Evolutionary conservation across 192 early-diverging fungal species (phyloP), one percentile per base, ranked within the genome.

Genomic region (Backusella mclennaniae): DNA sequence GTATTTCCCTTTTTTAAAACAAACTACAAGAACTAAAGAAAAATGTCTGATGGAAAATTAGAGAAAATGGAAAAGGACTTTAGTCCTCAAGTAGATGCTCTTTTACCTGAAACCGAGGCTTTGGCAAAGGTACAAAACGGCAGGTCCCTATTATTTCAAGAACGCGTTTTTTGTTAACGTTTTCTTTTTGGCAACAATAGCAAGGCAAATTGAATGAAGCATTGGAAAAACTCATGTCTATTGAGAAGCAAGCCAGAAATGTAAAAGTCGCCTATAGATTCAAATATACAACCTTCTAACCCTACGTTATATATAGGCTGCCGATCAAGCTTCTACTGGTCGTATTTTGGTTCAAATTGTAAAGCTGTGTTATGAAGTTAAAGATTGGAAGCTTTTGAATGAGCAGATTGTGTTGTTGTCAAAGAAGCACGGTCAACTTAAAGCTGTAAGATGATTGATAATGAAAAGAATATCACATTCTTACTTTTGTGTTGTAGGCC

Each of bases 351-450:
- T 94, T 66, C 89, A 89, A 12, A 92, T 95, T 66, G 89, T 98
- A 17, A 86, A 89, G 36, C 79, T 97, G 31, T 94, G 91, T 73
- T 88, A 88, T 75, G 79, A 90, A 35, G 89, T 91, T 2, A 76
- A 85, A 17, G 93, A 98, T 73, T 98, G 95, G 94, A 93, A 93
- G 81, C 80, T 94, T 72, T 87, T 99, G 78, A 95, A 97, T 82
- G 96, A 99, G 76, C 85, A 98, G 75, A 91, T 99, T 49, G 90
- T 94, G 12, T 80, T 96, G 29, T 85, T 99, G 71, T 93, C 96
- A n/a, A 99, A 99, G 86, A 98, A 97, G 80, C 95, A 97, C 85
- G 98, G 95, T 23, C 92, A 98, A 77, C 85, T 99, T 78, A 98
- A 98, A 84, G 86, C 87, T 76, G 92, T 93, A 78, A 69, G 80